Conservation (phyloP, 2,329 filamentous ascomycete species). For the Alternaria rosae region DNA sequence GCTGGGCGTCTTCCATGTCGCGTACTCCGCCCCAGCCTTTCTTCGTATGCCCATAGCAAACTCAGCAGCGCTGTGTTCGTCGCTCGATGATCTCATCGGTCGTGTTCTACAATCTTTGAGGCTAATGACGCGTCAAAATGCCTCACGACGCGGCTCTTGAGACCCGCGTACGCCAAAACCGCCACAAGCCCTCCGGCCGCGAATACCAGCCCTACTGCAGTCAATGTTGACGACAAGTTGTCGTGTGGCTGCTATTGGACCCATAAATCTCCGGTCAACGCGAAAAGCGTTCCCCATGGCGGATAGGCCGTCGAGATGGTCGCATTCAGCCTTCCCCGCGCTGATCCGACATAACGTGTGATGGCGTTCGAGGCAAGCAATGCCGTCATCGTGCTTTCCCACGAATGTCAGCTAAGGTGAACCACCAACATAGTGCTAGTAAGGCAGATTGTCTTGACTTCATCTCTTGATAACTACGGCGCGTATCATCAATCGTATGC, state of each 20-base stretch:
- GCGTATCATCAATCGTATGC: not conserved
- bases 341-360: slow-evolving; percentile 26
- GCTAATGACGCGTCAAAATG: not conserved
- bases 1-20: not conserved
- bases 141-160: not conserved
- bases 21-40: not conserved
- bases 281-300: not conserved
- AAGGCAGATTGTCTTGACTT: not conserved
- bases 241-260: not conserved
- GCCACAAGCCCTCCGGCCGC: not conserved
- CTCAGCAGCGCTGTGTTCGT: not conserved
- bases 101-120: not conserved
- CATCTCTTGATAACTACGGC: not conserved
- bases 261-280: not conserved
- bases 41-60: not conserved
- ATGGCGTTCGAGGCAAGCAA: slow-evolving; percentile 1
- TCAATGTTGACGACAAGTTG: not conserved
- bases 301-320: slow-evolving; percentile 8
- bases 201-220: not conserved
- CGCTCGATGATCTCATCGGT: not conserved
- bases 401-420: not conserved
- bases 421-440: not conserved
- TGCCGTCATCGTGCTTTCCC: slow-evolving; percentile 30
- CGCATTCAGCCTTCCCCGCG: slow-evolving; percentile 14
- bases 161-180: not conserved